Percentiles rank a stretch among this genome's conserved stretches.
These are phyloP conservation scores for Chytriomyces confervae DNA, from an alignment of 192 early-diverging fungal species.

Conservation along the genomic window DNA sequence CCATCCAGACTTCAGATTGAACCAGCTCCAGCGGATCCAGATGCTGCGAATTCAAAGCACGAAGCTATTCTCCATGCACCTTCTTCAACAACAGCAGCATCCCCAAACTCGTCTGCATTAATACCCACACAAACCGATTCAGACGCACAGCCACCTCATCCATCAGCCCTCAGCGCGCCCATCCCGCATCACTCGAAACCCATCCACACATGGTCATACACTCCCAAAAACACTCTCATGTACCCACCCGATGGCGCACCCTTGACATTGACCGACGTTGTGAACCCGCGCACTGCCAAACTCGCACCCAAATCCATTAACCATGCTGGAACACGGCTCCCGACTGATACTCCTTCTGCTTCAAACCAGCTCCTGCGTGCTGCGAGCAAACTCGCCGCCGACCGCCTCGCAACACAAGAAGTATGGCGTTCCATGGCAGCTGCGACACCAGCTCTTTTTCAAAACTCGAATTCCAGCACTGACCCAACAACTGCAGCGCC, in stretches of 20 bases:
- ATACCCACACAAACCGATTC: neutral
- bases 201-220: constrained; percentile 7
- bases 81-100: neutral
- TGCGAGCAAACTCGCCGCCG: constrained; percentile 21
- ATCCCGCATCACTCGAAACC: neutral
- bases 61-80: neutral
- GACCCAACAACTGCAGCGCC: constrained; percentile 36
- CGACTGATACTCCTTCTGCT: constrained; percentile 35
- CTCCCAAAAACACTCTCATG: constrained; percentile 75
- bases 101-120: neutral
- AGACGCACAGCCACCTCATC: neutral
- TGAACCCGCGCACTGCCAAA: constrained; percentile 39
- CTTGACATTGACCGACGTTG: constrained; percentile 47
- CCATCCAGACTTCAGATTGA: neutral
- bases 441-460: constrained; percentile 62
- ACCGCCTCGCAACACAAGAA: constrained; percentile 45
- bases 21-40: constrained; percentile 28
- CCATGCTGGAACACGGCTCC: constrained; percentile 67
- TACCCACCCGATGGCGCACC: constrained; percentile 67
- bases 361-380: constrained; percentile 30
- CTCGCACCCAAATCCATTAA: constrained; percentile 66
- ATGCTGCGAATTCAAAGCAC: neutral
- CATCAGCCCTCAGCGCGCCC: neutral
- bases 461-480: constrained; percentile 4
- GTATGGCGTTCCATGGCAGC: constrained; percentile 54